Percentiles rank a stretch among this genome's conserved stretches.
Conservation (phyloP, 345 rosid genomes). For the Excoecaria agallocha region DNA sequence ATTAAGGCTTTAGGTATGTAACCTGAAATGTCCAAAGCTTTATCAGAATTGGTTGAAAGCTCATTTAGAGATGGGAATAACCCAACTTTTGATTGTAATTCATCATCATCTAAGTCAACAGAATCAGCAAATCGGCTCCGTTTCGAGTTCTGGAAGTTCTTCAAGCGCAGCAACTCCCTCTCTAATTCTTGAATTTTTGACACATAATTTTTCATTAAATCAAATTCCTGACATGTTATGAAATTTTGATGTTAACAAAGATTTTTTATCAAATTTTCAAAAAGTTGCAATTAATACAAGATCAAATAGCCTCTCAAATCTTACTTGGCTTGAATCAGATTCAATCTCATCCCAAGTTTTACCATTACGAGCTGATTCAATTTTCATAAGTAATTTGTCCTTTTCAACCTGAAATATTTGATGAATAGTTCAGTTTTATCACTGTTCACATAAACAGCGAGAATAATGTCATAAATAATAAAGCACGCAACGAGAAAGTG, state of each 20-base stretch:
- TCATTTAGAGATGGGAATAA: constrained; percentile 56
- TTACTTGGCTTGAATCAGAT: constrained; percentile 50
- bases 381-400: constrained; percentile 70
- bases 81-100: constrained; percentile 44
- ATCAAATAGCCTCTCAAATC: background rate
- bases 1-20: constrained; percentile 10
- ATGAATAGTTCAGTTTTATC: background rate
- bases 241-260: constrained; percentile 9
- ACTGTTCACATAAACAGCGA: background rate
- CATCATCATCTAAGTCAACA: constrained; percentile 61
- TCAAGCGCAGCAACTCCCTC: constrained; percentile 65
- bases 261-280: background rate
- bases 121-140: constrained; percentile 38
- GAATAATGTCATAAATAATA: background rate
- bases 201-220: constrained; percentile 66
- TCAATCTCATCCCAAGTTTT: constrained; percentile 91
- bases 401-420: constrained; percentile 66
- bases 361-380: constrained; percentile 77
- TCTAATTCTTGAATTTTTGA: constrained; percentile 88
- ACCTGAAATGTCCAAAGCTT: constrained; percentile 55
- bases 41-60: constrained; percentile 52
- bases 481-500: constrained; percentile 9
- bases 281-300: constrained; percentile 8
- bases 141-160: constrained; percentile 46
- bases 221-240: constrained; percentile 50